Conservation (phyloP, 495 filamentous ascomycete genomes). For the Aspergillus nanangensis region DNA sequence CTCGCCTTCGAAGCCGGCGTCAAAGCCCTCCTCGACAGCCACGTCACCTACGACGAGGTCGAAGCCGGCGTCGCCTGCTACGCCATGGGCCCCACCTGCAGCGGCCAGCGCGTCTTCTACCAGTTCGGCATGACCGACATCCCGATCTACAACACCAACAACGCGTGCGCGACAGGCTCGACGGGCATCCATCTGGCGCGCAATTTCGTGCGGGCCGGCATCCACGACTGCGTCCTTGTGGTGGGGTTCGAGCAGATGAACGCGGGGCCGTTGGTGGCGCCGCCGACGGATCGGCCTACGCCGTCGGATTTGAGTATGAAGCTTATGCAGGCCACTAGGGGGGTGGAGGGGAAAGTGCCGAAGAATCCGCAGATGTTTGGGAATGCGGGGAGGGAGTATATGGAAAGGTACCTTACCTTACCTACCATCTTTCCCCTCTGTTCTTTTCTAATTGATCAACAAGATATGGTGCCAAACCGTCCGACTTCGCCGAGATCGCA, state of each 20-base stretch:
- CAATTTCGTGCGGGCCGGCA: slow-evolving; percentile 68
- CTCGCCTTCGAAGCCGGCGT: slow-evolving; percentile 90
- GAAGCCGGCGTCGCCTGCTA: slow-evolving; percentile 91
- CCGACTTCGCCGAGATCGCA: slow-evolving; percentile 83
- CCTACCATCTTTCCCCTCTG: slow-evolving; percentile 70
- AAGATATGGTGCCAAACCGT: slow-evolving; percentile 62
- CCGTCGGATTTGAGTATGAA: slow-evolving; percentile 61
- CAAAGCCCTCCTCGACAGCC: slow-evolving; percentile 89
- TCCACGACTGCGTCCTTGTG: slow-evolving; percentile 77
- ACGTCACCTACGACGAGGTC: slow-evolving; percentile 91
- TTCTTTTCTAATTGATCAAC: slow-evolving; percentile 57
- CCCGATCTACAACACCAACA: slow-evolving; percentile 93
- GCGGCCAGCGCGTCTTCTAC: slow-evolving; percentile 93
- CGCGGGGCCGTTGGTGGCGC: slow-evolving; percentile 68
- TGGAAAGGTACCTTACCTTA: slow-evolving; percentile 63
- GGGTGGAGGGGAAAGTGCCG: slow-evolving; percentile 72
- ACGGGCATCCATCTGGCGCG: slow-evolving; percentile 80
- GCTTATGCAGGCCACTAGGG: slow-evolving; percentile 77
- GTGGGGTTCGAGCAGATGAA: slow-evolving; percentile 97
- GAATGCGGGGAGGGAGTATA: slow-evolving; percentile 88
- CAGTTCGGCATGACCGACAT: slow-evolving; percentile 95
- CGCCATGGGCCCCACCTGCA: slow-evolving; percentile 88
- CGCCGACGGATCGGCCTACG: slow-evolving; percentile 71
- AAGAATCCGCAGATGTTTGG: slow-evolving; percentile 76
- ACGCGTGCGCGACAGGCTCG: slow-evolving; percentile 89